A percentile compares a stretch with the other conserved stretches of the same genome.
Conservation (phyloP, 176 grass and related monocot species). For the Saccharum spontaneum region DNA sequence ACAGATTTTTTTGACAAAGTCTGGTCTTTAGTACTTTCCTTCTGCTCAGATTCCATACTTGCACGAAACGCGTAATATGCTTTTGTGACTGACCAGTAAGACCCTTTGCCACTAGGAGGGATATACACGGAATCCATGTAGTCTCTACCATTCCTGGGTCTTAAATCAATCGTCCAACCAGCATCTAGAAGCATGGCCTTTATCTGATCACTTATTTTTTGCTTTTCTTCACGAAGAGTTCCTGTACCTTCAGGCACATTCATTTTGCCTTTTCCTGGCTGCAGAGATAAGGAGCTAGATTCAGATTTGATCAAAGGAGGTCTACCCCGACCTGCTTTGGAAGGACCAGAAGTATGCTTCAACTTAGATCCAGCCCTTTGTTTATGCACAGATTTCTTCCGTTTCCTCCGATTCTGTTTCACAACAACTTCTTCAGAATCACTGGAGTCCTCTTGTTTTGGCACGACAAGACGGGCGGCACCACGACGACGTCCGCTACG, state of each 20-base stretch:
- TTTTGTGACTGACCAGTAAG: slow-evolving; percentile 97
- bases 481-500: slow-evolving; percentile 15
- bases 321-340: slow-evolving; percentile 23
- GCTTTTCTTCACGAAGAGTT: slow-evolving; percentile 34
- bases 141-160: slow-evolving; percentile 75
- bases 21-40: slow-evolving; percentile 22
- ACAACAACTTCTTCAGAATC: slow-evolving; percentile 38
- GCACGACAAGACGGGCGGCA: slow-evolving; percentile 18
- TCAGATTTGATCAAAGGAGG: slow-evolving; percentile 24
- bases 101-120: slow-evolving; percentile 76
- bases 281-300: slow-evolving; percentile 23
- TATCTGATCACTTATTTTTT: slow-evolving; percentile 82
- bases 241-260: slow-evolving; percentile 27
- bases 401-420: slow-evolving; percentile 31
- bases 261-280: neutral
- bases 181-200: slow-evolving; percentile 72
- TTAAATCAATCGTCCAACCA: slow-evolving; percentile 91
- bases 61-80: slow-evolving; percentile 60
- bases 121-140: slow-evolving; percentile 93
- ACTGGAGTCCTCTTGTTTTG: slow-evolving; percentile 43
- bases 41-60: slow-evolving; percentile 35
- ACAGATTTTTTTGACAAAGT: slow-evolving; percentile 39
- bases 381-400: slow-evolving; percentile 24
- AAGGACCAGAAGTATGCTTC: slow-evolving; percentile 37
- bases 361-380: slow-evolving; percentile 29